Percentiles rank a stretch among this genome's conserved stretches.
Evolutionary conservation across 2,329 filamentous ascomycete species (phyloP).

Genomic region (Diaporthe aspalathi): DNA sequence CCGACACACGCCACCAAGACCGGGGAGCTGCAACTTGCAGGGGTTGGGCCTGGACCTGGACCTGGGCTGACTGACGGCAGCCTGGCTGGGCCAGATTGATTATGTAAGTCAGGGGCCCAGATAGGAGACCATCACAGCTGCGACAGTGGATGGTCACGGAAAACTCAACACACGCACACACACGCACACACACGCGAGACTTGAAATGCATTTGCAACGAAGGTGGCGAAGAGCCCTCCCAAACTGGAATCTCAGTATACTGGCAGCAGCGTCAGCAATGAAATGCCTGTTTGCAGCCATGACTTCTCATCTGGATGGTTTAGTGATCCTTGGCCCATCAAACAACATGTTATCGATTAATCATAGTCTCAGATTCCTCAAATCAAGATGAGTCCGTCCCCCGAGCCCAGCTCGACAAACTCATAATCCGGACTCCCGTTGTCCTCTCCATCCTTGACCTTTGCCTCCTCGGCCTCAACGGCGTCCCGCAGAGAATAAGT

Average conservation of each 20-base stretch:
- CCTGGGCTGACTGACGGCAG: background rate
- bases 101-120: slow-evolving; percentile 3
- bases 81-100: background rate
- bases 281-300: slow-evolving; percentile 14
- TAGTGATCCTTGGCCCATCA: too few relatives aligned
- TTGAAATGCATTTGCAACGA: background rate
- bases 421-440: slow-evolving; percentile 52
- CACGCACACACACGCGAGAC: too few relatives aligned
- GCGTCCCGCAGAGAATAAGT: slow-evolving; percentile 57
- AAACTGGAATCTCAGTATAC: background rate
- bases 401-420: slow-evolving; percentile 66
- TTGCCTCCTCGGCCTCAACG: slow-evolving; percentile 51
- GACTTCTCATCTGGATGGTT: background rate
- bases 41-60: background rate
- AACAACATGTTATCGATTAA: background rate
- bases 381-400: slow-evolving; percentile 63
- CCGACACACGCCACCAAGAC: slow-evolving; percentile 32
- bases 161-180: background rate
- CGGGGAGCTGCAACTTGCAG: slow-evolving; percentile 25
- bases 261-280: background rate
- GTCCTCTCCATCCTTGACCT: slow-evolving; percentile 39
- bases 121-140: too few relatives aligned
- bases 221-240: background rate
- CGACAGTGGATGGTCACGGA: background rate
- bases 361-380: slow-evolving; percentile 42